phyloP scores from a whole-genome alignment of 768 basidiomycete species.

The Pulveroboletus sp. region DNA sequence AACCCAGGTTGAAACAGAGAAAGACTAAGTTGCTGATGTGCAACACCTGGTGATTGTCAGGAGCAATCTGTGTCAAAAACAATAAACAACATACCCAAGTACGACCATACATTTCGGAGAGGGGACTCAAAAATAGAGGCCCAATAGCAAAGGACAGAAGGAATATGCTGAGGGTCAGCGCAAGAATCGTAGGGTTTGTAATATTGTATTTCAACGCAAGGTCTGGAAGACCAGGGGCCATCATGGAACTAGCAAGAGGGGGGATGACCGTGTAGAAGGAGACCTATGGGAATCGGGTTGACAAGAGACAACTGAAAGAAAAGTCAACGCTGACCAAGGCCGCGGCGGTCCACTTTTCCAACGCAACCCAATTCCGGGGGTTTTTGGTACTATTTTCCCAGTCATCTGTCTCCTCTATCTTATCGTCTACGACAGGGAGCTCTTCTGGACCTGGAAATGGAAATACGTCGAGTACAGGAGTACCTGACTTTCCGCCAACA shows the following conservation, averaged over 20 bases:
- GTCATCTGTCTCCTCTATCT: slow-evolving; percentile 39
- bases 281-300: slow-evolving; percentile 35
- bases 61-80: neutral
- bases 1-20: slow-evolving; percentile 62
- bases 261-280: slow-evolving; percentile 57
- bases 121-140: slow-evolving; percentile 63
- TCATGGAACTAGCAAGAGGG: slow-evolving; percentile 57
- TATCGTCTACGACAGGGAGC: slow-evolving; percentile 43
- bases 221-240: slow-evolving; percentile 64
- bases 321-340: slow-evolving; percentile 50
- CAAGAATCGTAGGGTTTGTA: slow-evolving; percentile 47
- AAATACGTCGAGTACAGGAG: slow-evolving; percentile 11
- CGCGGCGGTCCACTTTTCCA: slow-evolving; percentile 56
- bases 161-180: slow-evolving; percentile 62
- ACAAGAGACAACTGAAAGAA: slow-evolving; percentile 25
- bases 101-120: slow-evolving; percentile 75
- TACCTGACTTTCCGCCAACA: neutral
- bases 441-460: slow-evolving; percentile 35
- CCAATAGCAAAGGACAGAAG: slow-evolving; percentile 64
- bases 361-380: slow-evolving; percentile 62
- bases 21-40: slow-evolving; percentile 65
- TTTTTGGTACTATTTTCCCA: slow-evolving; percentile 63
- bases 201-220: slow-evolving; percentile 52
- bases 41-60: slow-evolving; percentile 39
- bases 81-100: slow-evolving; percentile 48